These are phyloP conservation scores for Oryza nivara DNA, from an alignment of 176 grass and related monocot species.

Conservation along the genomic window DNA sequence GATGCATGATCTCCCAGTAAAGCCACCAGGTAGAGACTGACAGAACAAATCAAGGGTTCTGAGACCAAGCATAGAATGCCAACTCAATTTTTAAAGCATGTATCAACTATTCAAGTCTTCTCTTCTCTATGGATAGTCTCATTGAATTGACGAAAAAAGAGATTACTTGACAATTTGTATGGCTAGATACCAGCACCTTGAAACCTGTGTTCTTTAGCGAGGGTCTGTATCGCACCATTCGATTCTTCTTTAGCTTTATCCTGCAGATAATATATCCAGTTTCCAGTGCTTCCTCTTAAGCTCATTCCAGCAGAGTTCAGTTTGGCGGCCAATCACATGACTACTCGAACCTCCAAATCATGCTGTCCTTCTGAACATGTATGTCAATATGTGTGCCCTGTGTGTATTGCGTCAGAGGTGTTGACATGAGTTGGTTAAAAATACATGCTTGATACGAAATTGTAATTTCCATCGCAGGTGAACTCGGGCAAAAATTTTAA, in stretches of 20 bases:
- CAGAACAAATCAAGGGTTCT: constrained; percentile 1
- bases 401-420: not conserved
- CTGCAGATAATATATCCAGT: constrained; percentile 34
- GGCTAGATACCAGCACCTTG: constrained; percentile 36
- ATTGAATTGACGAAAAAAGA: constrained; percentile 8
- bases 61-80: constrained; percentile 11
- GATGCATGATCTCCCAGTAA: constrained; percentile 17
- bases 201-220: constrained; percentile 27
- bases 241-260: constrained; percentile 23
- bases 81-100: constrained; percentile 37
- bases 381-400: not conserved
- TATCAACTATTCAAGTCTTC: constrained; percentile 17
- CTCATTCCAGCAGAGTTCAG: not conserved
- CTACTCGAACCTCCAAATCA: not conserved
- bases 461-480: not conserved
- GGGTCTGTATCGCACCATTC: not conserved
- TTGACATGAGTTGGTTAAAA: not conserved
- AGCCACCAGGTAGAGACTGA: constrained; percentile 29
- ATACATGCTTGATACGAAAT: not conserved
- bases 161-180: constrained; percentile 39
- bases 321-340: not conserved
- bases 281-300: not conserved
- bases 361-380: not conserved
- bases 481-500: not conserved
- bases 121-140: not conserved